Conservation (phyloP, 192 early-diverging fungal species). For the Gryganskiella cystojenkinii region DNA sequence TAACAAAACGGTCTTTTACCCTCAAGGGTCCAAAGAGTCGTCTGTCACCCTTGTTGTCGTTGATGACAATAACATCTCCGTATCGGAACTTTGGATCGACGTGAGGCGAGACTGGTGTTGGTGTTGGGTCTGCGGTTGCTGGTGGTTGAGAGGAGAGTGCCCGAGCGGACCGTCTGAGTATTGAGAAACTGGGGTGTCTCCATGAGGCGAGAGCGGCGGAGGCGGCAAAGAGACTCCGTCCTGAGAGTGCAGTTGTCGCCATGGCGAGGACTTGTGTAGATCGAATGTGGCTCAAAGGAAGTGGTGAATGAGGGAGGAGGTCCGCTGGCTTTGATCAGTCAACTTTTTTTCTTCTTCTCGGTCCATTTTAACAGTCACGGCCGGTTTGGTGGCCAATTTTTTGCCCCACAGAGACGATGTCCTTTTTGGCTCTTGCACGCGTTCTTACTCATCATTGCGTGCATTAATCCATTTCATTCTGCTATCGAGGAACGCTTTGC, state of each 20-base stretch:
- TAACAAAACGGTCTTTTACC: too few relatives aligned
- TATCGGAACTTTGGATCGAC: constrained; percentile 34
- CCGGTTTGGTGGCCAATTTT: too few relatives aligned
- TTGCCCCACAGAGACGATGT: not conserved
- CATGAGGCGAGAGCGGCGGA: too few relatives aligned
- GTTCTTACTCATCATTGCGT: not conserved
- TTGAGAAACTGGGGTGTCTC: not conserved
- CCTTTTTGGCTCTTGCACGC: not conserved
- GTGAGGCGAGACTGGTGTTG: not conserved
- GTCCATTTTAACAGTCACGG: not conserved
- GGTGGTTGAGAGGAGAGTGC: constrained; percentile 1
- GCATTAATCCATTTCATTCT: too few relatives aligned
- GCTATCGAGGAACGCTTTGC: too few relatives aligned
- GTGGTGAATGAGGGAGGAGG: not conserved
- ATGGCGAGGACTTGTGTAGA: not conserved
- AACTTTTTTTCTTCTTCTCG: not conserved
- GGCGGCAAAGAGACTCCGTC: not conserved
- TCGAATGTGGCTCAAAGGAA: too few relatives aligned
- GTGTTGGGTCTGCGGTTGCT: not conserved
- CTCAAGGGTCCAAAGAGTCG: constrained; percentile 26
- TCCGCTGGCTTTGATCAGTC: not conserved
- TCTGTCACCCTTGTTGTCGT: constrained; percentile 31
- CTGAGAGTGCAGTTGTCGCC: not conserved
- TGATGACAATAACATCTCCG: constrained; percentile 41
- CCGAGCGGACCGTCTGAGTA: not conserved